These are phyloP conservation scores for Prillingera fragicola DNA, from an alignment of 1,284 basidiomycete species.

Conservation along the genomic window DNA sequence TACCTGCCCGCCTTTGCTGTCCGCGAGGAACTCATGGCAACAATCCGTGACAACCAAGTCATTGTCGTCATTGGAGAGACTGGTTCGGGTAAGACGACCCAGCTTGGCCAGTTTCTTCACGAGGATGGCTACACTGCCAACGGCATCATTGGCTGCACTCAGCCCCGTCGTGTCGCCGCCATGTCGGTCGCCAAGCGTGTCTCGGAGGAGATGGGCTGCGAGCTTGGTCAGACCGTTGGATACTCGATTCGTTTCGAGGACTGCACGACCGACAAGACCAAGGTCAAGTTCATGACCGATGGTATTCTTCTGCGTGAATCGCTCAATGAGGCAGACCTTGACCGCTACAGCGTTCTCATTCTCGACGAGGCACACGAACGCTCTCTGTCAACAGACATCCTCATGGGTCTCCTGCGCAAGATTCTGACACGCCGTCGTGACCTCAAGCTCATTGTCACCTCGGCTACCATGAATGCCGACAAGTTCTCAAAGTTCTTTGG, in stretches of 20 bases:
- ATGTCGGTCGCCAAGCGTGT: slow-evolving; percentile 99
- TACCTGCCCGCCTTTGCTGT: slow-evolving; percentile 97
- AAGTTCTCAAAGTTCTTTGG: slow-evolving; percentile 97
- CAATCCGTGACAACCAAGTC: slow-evolving; percentile 93
- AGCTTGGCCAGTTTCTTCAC: slow-evolving; percentile 84
- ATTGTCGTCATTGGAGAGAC: slow-evolving; percentile 93
- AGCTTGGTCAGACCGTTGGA: slow-evolving; percentile 81
- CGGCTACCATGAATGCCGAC: slow-evolving; percentile 98
- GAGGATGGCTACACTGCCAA: slow-evolving; percentile 89
- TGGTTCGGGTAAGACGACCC: slow-evolving; percentile 91
- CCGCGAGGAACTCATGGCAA: slow-evolving; percentile 83
- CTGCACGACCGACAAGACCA: slow-evolving; percentile 83
- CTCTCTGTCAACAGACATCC: slow-evolving; percentile 88
- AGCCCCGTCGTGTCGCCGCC: slow-evolving; percentile 93
- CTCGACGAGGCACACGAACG: slow-evolving; percentile 96
- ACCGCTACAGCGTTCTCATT: slow-evolving; percentile 91
- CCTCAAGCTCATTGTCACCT: slow-evolving; percentile 93
- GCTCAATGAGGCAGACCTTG: slow-evolving; percentile 89
- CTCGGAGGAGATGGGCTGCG: slow-evolving; percentile 83
- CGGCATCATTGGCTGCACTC: slow-evolving; percentile 90
- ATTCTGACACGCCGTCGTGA: slow-evolving; percentile 86
- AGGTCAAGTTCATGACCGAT: slow-evolving; percentile 98
- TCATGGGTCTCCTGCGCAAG: slow-evolving; percentile 92
- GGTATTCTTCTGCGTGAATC: slow-evolving; percentile 94
- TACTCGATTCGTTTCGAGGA: slow-evolving; percentile 99